Evolutionary conservation across 2,329 filamentous ascomycete genomes (phyloP).

Genomic region (Elsinoe fawcettii): DNA sequence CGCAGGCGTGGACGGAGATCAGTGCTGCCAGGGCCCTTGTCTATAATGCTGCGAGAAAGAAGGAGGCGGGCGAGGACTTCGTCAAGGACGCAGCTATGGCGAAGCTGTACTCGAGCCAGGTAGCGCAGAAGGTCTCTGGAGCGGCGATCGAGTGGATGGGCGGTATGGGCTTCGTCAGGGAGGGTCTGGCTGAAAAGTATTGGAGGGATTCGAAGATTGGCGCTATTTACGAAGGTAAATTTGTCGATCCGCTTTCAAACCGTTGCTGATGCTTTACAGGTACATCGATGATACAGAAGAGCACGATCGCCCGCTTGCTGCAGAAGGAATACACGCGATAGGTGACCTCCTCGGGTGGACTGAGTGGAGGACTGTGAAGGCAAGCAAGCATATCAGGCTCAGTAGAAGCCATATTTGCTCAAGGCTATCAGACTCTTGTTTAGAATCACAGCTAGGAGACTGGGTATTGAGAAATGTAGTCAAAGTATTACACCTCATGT

Average conservation of each 20-base stretch:
- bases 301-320: constrained; percentile 66
- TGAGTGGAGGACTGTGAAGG: background rate
- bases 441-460: background rate
- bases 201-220: constrained; percentile 98
- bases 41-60: constrained; percentile 94
- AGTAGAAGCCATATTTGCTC: background rate
- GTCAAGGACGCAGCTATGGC: constrained; percentile 96
- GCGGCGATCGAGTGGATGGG: constrained; percentile 98
- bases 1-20: constrained; percentile 92
- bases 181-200: constrained; percentile 96
- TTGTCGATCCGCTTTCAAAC: too few relatives aligned
- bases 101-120: constrained; percentile 89
- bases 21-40: constrained; percentile 82
- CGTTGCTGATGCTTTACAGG: too few relatives aligned
- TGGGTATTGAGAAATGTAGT: background rate
- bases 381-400: background rate
- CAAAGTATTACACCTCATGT: background rate
- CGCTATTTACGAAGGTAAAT: constrained; percentile 61
- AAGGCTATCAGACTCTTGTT: background rate
- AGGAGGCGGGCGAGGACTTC: constrained; percentile 94
- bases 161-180: constrained; percentile 95
- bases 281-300: too few relatives aligned
- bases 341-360: background rate
- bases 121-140: constrained; percentile 77
- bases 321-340: constrained; percentile 61